Conservation (phyloP, 495 filamentous ascomycete species). For the Filosporella fistucella region DNA sequence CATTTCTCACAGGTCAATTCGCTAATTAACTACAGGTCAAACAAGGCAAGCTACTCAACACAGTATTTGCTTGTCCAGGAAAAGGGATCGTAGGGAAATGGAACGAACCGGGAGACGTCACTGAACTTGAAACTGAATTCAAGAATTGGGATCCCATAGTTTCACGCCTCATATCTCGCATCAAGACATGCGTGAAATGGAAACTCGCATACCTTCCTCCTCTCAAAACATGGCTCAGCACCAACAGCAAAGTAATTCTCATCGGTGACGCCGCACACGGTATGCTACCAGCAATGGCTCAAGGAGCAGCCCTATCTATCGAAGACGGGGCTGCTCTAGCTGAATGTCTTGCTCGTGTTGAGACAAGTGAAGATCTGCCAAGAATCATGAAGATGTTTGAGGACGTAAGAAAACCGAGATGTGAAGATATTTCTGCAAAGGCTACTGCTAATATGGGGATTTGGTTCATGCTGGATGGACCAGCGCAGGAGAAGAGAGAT, state of each 20-base stretch:
- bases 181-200: too few relatives aligned
- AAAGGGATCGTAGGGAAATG: conserved; percentile 43
- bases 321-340: conserved; percentile 29
- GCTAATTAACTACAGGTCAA: conserved; percentile 44
- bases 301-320: conserved; percentile 28
- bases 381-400: conserved; percentile 49
- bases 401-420: conserved; percentile 44
- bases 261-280: conserved; percentile 45
- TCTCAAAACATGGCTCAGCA: conserved; percentile 51
- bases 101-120: not conserved
- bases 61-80: conserved; percentile 66
- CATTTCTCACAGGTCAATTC: too few relatives aligned
- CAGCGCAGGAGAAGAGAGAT: conserved; percentile 45
- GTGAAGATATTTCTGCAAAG: conserved; percentile 46
- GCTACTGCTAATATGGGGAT: conserved; percentile 47
- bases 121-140: not conserved
- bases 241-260: conserved; percentile 29
- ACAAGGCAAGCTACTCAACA: conserved; percentile 58
- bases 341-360: conserved; percentile 12
- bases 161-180: too few relatives aligned
- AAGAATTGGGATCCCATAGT: conserved; percentile 53
- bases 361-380: conserved; percentile 33
- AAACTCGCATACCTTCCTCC: conserved; percentile 59
- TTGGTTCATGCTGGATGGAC: conserved; percentile 52
- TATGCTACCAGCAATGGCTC: conserved; percentile 34